These are phyloP conservation scores for Hypoxylon sp. DNA, from an alignment of 2,329 filamentous ascomycete genomes.

Conservation along the genomic window DNA sequence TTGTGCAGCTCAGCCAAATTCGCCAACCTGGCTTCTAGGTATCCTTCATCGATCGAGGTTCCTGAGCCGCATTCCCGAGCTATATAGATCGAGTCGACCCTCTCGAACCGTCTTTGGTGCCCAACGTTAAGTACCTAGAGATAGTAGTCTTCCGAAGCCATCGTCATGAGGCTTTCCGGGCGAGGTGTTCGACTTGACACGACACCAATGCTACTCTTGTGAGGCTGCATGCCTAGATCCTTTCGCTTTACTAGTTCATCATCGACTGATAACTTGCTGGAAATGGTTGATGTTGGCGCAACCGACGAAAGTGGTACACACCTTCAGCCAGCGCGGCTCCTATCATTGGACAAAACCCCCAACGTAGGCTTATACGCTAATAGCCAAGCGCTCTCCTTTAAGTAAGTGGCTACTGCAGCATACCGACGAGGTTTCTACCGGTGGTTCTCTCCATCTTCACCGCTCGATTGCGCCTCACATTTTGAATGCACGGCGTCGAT, in stretches of 20 bases:
- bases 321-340: constrained; percentile 17
- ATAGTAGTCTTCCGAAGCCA: background rate
- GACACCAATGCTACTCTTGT: constrained; percentile 4
- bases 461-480: constrained; percentile 29
- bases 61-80: background rate
- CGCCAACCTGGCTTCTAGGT: background rate
- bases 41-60: background rate
- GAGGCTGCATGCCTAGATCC: constrained; percentile 12
- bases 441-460: constrained; percentile 21
- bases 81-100: background rate
- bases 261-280: constrained; percentile 19
- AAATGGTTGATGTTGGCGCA: constrained; percentile 32
- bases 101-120: constrained; percentile 16
- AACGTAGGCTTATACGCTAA: constrained; percentile 12
- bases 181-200: constrained; percentile 9
- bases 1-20: background rate
- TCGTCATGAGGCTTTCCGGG: background rate
- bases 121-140: constrained; percentile 9
- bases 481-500: constrained; percentile 20
- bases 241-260: background rate
- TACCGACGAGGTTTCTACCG: constrained; percentile 18
- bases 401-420: constrained; percentile 11
- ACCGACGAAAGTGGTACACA: constrained; percentile 14
- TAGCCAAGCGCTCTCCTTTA: constrained; percentile 8
- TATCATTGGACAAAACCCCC: constrained; percentile 30